Evolutionary conservation across 805 yeast genomes (phyloP).

Genomic region (Phaffomyces antillensis): DNA sequence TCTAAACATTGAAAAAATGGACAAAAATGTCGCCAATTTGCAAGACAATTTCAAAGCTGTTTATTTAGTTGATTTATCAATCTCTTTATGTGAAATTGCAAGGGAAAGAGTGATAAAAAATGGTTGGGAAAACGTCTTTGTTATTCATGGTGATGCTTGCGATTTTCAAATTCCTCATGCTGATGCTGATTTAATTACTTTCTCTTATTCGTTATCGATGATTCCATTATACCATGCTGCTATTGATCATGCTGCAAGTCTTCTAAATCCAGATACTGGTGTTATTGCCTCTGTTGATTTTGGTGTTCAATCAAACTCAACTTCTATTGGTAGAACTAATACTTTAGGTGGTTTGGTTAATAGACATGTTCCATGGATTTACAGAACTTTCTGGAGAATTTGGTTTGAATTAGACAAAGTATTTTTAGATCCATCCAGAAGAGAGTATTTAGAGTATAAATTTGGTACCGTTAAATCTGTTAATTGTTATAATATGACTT

Average conservation of each 20-base stretch:
- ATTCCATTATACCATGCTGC: slow-evolving; percentile 78
- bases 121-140: slow-evolving; percentile 54
- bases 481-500: slow-evolving; percentile 53
- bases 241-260: slow-evolving; percentile 54
- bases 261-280: slow-evolving; percentile 49
- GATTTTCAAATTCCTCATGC: slow-evolving; percentile 48
- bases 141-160: slow-evolving; percentile 70
- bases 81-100: slow-evolving; percentile 72
- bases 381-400: slow-evolving; percentile 75
- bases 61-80: slow-evolving; percentile 69
- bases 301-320: slow-evolving; percentile 65
- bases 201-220: slow-evolving; percentile 79
- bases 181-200: slow-evolving; percentile 66
- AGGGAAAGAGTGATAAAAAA: slow-evolving; percentile 42
- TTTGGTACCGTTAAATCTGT: slow-evolving; percentile 76
- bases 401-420: slow-evolving; percentile 87
- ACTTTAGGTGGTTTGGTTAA: slow-evolving; percentile 68
- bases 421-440: slow-evolving; percentile 69
- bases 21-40: slow-evolving; percentile 33
- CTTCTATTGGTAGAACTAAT: slow-evolving; percentile 59
- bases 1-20: slow-evolving; percentile 71
- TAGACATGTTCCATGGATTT: slow-evolving; percentile 70
- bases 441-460: slow-evolving; percentile 75
- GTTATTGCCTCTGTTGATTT: slow-evolving; percentile 69
- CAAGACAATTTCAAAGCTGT: slow-evolving; percentile 49